phyloP scores from a whole-genome alignment of 495 filamentous ascomycete species.

The Neurospora intermedia region DNA sequence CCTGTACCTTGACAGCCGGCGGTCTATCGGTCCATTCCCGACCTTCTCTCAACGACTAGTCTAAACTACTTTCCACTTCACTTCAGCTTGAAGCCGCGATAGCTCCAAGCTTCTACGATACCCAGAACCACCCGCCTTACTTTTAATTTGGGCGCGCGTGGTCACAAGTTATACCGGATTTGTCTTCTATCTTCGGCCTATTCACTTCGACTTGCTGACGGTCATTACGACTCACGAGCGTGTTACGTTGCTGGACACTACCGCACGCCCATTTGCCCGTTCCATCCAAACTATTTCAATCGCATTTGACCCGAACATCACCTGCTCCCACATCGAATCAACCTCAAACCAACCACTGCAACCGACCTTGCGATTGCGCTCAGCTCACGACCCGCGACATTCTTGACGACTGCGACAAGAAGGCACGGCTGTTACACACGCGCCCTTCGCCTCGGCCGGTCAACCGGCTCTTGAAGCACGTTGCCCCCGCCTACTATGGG shows the following conservation, averaged over 20 bases:
- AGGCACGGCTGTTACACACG: neutral
- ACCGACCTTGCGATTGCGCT: neutral
- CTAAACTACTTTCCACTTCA: neutral
- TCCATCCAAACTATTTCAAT: neutral
- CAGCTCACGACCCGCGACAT: neutral
- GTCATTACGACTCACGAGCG: neutral
- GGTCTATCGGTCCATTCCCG: neutral
- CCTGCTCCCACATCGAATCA: neutral
- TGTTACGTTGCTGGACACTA: neutral
- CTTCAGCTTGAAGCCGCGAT: neutral
- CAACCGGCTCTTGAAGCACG: neutral
- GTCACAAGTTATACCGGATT: neutral
- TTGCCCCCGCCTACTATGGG: constrained; percentile 20
- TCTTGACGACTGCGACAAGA: neutral
- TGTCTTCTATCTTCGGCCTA: neutral
- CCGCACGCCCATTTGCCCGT: neutral
- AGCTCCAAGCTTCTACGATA: neutral
- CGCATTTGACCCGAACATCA: neutral
- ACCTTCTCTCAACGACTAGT: neutral
- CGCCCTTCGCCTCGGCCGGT: neutral
- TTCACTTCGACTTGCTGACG: neutral
- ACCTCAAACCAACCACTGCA: neutral
- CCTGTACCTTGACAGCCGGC: neutral
- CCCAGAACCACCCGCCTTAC: neutral
- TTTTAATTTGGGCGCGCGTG: neutral